Evolutionary conservation across 1,284 basidiomycete genomes (phyloP).

Genomic region (Singerocomus inundabilis): DNA sequence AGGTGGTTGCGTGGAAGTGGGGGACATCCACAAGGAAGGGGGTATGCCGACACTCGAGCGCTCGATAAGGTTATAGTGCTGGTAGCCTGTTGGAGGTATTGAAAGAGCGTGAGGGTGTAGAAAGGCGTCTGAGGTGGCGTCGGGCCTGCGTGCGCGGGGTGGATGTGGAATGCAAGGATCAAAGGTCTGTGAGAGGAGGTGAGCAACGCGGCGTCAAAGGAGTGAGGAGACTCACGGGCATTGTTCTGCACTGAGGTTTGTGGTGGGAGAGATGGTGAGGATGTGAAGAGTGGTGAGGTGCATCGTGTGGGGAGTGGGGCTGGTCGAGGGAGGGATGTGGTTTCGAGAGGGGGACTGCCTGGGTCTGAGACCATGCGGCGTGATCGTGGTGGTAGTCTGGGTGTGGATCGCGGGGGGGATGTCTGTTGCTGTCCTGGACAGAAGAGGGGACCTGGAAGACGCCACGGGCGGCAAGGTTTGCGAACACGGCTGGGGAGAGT

Average conservation of each 20-base stretch:
- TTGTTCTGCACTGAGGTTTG: constrained; percentile 17
- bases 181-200: constrained; percentile 17
- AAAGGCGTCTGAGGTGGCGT: constrained; percentile 13
- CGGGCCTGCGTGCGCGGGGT: constrained; percentile 13
- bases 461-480: constrained; percentile 58
- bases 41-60: constrained; percentile 56
- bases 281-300: constrained; percentile 6
- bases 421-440: constrained; percentile 19
- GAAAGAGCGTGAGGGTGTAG: constrained; percentile 21
- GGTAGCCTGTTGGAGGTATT: constrained; percentile 29
- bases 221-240: constrained; percentile 13
- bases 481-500: constrained; percentile 56
- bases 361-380: constrained; percentile 22
- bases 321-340: constrained; percentile 15
- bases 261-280: constrained; percentile 12
- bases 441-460: constrained; percentile 38
- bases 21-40: constrained; percentile 81
- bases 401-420: constrained; percentile 18
- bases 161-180: constrained; percentile 22
- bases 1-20: constrained; percentile 49
- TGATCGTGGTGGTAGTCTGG: constrained; percentile 24
- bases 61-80: constrained; percentile 42
- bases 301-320: constrained; percentile 10
- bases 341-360: constrained; percentile 18
- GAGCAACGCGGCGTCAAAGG: constrained; percentile 2